phyloP scores from a whole-genome alignment of 768 basidiomycete genomes.

The Trametes cingulata region DNA sequence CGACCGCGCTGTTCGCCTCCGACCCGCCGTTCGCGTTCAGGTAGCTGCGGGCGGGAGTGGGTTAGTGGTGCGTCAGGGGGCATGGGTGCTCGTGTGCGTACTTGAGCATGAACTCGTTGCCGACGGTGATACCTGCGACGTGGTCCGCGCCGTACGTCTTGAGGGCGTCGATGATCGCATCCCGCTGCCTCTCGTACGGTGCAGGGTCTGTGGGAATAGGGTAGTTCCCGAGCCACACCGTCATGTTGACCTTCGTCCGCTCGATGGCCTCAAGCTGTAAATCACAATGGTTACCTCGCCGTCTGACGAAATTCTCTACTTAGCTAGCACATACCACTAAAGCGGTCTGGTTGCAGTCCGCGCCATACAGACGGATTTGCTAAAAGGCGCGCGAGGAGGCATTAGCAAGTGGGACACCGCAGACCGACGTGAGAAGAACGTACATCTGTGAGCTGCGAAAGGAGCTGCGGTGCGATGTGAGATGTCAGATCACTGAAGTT shows the following conservation, averaged over 20 bases:
- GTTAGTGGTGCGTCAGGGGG: background rate
- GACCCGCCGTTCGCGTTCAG: slow-evolving; percentile 47
- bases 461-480: slow-evolving; percentile 44
- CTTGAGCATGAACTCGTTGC: slow-evolving; percentile 90
- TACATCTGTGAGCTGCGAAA: slow-evolving; percentile 81
- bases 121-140: slow-evolving; percentile 83
- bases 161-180: slow-evolving; percentile 65
- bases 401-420: background rate
- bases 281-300: background rate
- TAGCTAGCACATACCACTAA: slow-evolving; percentile 54
- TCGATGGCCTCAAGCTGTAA: slow-evolving; percentile 81
- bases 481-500: slow-evolving; percentile 13
- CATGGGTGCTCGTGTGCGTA: slow-evolving; percentile 32
- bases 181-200: slow-evolving; percentile 75
- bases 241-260: slow-evolving; percentile 85
- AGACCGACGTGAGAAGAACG: slow-evolving; percentile 4
- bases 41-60: slow-evolving; percentile 44
- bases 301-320: background rate
- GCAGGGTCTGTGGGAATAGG: slow-evolving; percentile 59
- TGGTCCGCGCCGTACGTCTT: slow-evolving; percentile 75
- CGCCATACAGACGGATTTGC: slow-evolving; percentile 82
- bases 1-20: slow-evolving; percentile 59
- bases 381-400: slow-evolving; percentile 17
- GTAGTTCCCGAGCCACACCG: slow-evolving; percentile 77
- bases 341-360: slow-evolving; percentile 82